Conservation (phyloP, 148 eudicot species). For the Salicornia ramosissima region DNA sequence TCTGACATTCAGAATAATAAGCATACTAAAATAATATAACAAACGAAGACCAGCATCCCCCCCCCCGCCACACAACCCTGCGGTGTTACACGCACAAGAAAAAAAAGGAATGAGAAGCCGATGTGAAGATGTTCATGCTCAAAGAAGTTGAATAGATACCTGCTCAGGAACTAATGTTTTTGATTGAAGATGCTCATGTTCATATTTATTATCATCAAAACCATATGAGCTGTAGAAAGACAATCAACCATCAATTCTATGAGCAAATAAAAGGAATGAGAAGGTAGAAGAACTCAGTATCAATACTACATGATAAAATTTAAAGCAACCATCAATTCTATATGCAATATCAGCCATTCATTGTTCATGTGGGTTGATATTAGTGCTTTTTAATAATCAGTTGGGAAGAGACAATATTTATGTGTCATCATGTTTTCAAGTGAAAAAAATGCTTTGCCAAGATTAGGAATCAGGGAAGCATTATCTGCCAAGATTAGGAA, state of each 20-base stretch:
- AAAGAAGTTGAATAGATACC: conserved; percentile 39
- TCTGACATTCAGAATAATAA: conserved; percentile 38
- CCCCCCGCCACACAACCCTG: too few relatives aligned
- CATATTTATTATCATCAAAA: conserved; percentile 69
- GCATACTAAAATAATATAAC: not conserved
- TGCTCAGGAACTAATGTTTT: conserved; percentile 69
- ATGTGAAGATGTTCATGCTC: not conserved
- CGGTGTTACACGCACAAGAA: not conserved
- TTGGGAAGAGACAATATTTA: not conserved
- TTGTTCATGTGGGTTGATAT: not conserved
- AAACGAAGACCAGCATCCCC: not conserved
- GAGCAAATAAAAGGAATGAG: conserved; percentile 1
- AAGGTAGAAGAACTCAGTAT: not conserved
- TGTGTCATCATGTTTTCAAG: not conserved
- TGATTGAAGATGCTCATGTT: conserved; percentile 63
- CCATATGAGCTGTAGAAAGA: conserved; percentile 60
- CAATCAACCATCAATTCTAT: conserved; percentile 1
- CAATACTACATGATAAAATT: not conserved
- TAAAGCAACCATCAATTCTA: not conserved
- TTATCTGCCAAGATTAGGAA: not conserved
- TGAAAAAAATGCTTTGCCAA: not conserved
- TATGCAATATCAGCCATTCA: not conserved
- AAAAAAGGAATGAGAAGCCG: not conserved
- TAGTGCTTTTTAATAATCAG: not conserved
- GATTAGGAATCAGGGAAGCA: not conserved